These are phyloP conservation scores for Rhypophila decipiens DNA, from an alignment of 495 filamentous ascomycete genomes.

Conservation along the genomic window DNA sequence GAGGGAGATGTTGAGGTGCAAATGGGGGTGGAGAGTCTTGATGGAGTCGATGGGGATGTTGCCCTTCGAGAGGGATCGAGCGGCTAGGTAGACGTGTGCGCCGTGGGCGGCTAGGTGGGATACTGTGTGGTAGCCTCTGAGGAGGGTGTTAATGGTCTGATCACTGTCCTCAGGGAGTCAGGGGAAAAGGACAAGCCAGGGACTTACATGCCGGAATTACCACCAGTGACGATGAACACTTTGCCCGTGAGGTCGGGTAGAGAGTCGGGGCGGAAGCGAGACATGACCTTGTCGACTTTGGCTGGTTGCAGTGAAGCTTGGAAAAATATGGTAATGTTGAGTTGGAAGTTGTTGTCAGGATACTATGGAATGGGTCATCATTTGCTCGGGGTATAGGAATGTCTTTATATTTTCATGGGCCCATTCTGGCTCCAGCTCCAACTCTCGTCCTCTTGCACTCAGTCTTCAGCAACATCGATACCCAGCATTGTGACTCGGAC, in stretches of 20 bases:
- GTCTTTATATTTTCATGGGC: too few relatives aligned
- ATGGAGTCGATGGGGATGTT: slow-evolving; percentile 31
- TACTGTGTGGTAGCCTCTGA: slow-evolving; percentile 32
- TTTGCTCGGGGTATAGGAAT: too few relatives aligned
- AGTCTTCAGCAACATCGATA: too few relatives aligned
- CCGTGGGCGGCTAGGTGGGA: slow-evolving; percentile 32
- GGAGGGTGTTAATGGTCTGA: not conserved
- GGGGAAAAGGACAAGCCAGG: slow-evolving; percentile 3
- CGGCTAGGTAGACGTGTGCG: slow-evolving; percentile 39
- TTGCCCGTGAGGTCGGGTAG: slow-evolving; percentile 24
- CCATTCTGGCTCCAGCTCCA: too few relatives aligned
- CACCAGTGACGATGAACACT: slow-evolving; percentile 25
- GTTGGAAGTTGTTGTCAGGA: too few relatives aligned
- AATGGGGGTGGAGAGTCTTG: slow-evolving; percentile 22
- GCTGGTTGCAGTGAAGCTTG: too few relatives aligned
- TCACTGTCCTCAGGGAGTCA: not conserved
- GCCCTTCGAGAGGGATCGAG: slow-evolving; percentile 30
- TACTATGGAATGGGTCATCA: too few relatives aligned
- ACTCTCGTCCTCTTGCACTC: too few relatives aligned
- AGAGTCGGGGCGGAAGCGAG: slow-evolving; percentile 39
- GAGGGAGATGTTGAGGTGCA: slow-evolving; percentile 26
- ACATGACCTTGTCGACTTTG: too few relatives aligned
- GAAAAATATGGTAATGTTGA: too few relatives aligned
- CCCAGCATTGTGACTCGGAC: too few relatives aligned
- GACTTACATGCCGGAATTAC: slow-evolving; percentile 37